These are phyloP conservation scores for Trametes polyzona DNA, from an alignment of 1,284 basidiomycete species.

Conservation along the genomic window DNA sequence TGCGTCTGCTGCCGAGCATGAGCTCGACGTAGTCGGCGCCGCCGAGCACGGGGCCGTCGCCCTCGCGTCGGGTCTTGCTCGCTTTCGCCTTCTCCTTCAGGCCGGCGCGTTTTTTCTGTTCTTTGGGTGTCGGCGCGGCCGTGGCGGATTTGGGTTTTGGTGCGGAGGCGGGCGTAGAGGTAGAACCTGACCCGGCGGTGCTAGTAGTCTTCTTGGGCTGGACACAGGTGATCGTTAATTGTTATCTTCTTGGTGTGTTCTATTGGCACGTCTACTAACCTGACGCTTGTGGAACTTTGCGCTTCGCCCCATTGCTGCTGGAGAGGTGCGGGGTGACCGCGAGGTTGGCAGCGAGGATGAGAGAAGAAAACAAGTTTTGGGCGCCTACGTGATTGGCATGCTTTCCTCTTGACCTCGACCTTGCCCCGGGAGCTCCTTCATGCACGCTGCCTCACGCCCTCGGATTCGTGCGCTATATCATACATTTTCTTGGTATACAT, in stretches of 20 bases:
- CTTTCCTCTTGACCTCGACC: background rate
- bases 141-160: conserved; percentile 16
- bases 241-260: too few relatives aligned
- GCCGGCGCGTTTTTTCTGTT: conserved; percentile 49
- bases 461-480: background rate
- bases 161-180: conserved; percentile 5
- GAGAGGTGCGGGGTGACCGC: too few relatives aligned
- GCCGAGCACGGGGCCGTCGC: conserved; percentile 57
- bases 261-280: conserved; percentile 17
- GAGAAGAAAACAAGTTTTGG: background rate
- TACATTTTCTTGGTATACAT: background rate
- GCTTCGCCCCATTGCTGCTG: conserved; percentile 32
- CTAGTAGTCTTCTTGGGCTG: conserved; percentile 30
- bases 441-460: too few relatives aligned
- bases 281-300: conserved; percentile 33
- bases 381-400: background rate
- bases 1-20: conserved; percentile 70
- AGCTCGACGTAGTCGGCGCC: conserved; percentile 76
- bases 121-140: conserved; percentile 20
- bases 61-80: conserved; percentile 29
- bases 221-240: too few relatives aligned
- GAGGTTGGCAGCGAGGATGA: background rate
- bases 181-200: conserved; percentile 20
- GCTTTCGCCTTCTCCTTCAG: conserved; percentile 46
- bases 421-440: too few relatives aligned